These are phyloP conservation scores for Colletotrichum neosansevieriae DNA, from an alignment of 2,329 filamentous ascomycete genomes.

Conservation along the genomic window DNA sequence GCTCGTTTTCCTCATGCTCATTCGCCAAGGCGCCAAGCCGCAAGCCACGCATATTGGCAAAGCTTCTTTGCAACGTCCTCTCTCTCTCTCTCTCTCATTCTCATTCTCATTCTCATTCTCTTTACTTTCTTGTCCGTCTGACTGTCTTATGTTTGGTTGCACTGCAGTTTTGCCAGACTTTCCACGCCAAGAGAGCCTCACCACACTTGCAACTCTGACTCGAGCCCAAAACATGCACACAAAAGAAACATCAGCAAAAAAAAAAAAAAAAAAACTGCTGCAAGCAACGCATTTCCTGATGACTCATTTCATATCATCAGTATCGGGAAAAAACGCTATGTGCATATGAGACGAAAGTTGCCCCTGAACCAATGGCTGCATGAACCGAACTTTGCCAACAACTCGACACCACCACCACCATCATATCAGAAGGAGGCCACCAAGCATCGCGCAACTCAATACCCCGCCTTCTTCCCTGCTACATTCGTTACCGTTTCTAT, in stretches of 20 bases:
- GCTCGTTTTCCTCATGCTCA: constrained; percentile 31
- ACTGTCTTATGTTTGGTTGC: background rate
- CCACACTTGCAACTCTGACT: background rate
- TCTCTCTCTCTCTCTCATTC: background rate
- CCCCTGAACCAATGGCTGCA: background rate
- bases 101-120: too few species aligned
- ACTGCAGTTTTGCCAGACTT: background rate
- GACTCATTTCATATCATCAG: background rate
- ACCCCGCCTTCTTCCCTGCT: constrained; percentile 12
- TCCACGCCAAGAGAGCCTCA: constrained; percentile 1
- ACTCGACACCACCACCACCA: constrained; percentile 3
- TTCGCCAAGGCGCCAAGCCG: constrained; percentile 34
- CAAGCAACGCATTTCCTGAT: background rate
- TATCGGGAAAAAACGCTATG: background rate
- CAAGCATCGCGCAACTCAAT: background rate
- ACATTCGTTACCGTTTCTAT: background rate
- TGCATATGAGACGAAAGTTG: constrained; percentile 15
- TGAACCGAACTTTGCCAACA: constrained; percentile 15
- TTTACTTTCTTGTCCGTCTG: background rate
- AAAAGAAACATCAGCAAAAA: background rate
- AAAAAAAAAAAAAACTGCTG: too few species aligned
- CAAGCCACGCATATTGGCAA: constrained; percentile 38
- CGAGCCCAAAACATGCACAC: background rate
- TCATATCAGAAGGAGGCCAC: background rate
- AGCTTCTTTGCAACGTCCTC: constrained; percentile 37